Evolutionary conservation across 495 filamentous ascomycete genomes (phyloP).

Genomic region (Penicillium tannophilum): DNA sequence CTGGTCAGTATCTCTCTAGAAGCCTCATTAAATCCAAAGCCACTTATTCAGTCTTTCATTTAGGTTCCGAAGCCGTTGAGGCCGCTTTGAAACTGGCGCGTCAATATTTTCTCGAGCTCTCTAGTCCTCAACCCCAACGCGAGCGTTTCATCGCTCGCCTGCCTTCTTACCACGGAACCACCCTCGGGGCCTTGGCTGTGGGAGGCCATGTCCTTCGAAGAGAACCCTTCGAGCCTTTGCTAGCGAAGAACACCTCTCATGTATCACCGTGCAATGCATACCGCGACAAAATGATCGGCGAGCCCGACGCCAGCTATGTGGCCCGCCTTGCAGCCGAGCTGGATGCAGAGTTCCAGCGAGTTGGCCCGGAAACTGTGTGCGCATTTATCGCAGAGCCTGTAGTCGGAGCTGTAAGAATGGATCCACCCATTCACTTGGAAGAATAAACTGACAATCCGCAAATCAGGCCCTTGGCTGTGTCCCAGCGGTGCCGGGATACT

Average conservation of each 20-base stretch:
- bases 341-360: constrained; percentile 70
- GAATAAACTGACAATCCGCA: constrained; percentile 3
- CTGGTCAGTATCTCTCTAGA: constrained; percentile 48
- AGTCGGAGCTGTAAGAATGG: constrained; percentile 53
- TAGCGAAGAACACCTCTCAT: constrained; percentile 60
- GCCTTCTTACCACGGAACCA: constrained; percentile 77
- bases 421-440: background rate
- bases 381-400: constrained; percentile 78
- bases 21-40: background rate
- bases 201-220: constrained; percentile 65
- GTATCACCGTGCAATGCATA: constrained; percentile 75
- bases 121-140: constrained; percentile 47
- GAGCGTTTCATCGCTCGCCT: constrained; percentile 66
- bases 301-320: constrained; percentile 56
- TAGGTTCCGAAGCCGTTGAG: constrained; percentile 73
- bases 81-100: constrained; percentile 65
- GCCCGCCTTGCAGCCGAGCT: constrained; percentile 65
- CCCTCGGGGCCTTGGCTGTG: constrained; percentile 64
- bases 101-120: constrained; percentile 62
- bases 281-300: constrained; percentile 49
- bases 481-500: constrained; percentile 64
- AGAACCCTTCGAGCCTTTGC: constrained; percentile 65
- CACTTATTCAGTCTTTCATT: background rate
- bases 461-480: constrained; percentile 24
- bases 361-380: constrained; percentile 71